phyloP scores from a whole-genome alignment of 441 rosid genomes.

The Adansonia gregorii region DNA sequence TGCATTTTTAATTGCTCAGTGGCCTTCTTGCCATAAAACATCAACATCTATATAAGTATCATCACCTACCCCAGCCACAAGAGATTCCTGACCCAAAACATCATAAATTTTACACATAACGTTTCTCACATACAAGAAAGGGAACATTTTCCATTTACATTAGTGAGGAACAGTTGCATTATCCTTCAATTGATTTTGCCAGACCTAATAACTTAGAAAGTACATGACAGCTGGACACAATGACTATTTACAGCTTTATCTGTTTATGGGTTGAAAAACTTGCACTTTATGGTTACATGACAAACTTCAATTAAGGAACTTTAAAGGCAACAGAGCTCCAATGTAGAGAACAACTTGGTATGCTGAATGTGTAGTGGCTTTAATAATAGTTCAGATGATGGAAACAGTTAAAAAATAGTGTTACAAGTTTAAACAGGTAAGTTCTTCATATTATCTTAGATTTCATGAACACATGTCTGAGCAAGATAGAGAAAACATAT shows the following conservation, averaged over 20 bases:
- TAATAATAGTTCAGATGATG: not conserved
- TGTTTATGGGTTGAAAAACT: not conserved
- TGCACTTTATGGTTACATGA: not conserved
- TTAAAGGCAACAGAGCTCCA: not conserved
- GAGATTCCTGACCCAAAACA: not conserved
- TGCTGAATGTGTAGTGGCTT: not conserved
- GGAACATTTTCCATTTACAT: not conserved
- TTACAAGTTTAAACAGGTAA: not conserved
- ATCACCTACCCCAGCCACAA: not conserved
- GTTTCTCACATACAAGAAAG: not conserved
- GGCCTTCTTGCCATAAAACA: not conserved
- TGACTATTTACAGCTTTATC: not conserved
- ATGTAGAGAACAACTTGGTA: not conserved
- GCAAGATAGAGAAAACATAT: not conserved
- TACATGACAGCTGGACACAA: not conserved
- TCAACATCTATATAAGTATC: not conserved
- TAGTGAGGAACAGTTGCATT: not conserved
- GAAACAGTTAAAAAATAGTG: not conserved
- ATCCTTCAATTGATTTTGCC: not conserved
- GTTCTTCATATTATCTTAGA: not conserved
- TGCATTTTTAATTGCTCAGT: not conserved
- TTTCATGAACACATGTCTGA: not conserved
- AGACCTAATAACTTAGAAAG: not conserved
- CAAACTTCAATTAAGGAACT: not conserved
- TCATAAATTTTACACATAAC: slow-evolving; percentile 12